Base-by-base conservation (phyloP, 805 yeast species). In the Peterozyma xylosa region DNA sequence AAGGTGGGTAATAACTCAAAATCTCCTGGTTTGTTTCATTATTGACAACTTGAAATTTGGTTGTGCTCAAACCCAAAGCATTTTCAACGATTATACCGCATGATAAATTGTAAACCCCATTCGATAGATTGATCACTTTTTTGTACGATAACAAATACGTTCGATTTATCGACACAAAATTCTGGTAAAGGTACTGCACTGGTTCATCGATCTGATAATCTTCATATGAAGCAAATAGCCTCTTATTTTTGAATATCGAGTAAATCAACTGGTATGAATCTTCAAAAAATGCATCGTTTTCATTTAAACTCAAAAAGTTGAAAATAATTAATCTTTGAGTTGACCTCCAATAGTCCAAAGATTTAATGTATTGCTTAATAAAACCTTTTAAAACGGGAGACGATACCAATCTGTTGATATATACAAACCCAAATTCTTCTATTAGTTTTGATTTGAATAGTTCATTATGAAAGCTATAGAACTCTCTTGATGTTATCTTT, bases 221-320 rank as follows among this genome's bases (percentile, higher is more conserved):
- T 5, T 54, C 47, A 38, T 57, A 53, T 33, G 73, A 76, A 14
- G 81, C 77, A 56, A 71, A 79, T 29, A 79, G 51, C 36, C 83
- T 57, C 40, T 76, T 67, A 52, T 76, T 78, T 48, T 66, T 68
- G 45, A 76, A 57, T 7, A 80, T 59, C 0, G 76, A 68, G 48
- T 73, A 75, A 1, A 78, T 63, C 29, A 78, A 59, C 48, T 62
- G 66, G 83, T 84, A 80, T 0, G 80, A 73, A 55, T 76, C 82
- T 44, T 63, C 64, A 11, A 75, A 54, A 47, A 54, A 74, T 43
- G 39, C 46, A 35, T 56, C 58, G 36, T 52, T 52, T 5, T 48
- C 57, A 30, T 40, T 33, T 17, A 62, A 45, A 9, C 53, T 37
- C 35, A 54, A 51, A 35, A 54, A 48, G 10, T 46, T 43, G 9